Percentiles rank a stretch among this genome's conserved stretches.
phyloP scores from a whole-genome alignment of 1,284 basidiomycete genomes.

The Tilletia caries region DNA sequence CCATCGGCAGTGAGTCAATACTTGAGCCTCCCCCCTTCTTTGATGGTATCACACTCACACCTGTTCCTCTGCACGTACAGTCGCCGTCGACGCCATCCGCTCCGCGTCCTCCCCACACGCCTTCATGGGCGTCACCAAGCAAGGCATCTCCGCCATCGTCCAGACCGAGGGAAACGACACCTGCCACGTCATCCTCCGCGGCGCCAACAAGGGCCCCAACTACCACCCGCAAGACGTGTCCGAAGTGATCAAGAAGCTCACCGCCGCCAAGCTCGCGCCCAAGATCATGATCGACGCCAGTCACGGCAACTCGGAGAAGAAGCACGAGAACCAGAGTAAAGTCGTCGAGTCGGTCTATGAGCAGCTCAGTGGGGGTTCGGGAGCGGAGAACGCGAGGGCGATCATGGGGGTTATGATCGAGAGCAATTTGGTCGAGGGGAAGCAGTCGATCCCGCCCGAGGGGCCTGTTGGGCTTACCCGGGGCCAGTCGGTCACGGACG shows the following conservation, averaged over 20 bases:
- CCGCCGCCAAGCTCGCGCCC: slow-evolving; percentile 28
- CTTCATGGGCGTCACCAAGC: slow-evolving; percentile 92
- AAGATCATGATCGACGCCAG: slow-evolving; percentile 71
- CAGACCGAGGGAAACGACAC: slow-evolving; percentile 59
- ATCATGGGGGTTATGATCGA: slow-evolving; percentile 98
- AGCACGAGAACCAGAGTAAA: slow-evolving; percentile 62
- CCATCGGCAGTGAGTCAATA: slow-evolving; percentile 31
- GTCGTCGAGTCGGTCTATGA: slow-evolving; percentile 60
- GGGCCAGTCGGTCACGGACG: slow-evolving; percentile 49
- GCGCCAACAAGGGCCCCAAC: slow-evolving; percentile 83
- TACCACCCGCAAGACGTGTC: slow-evolving; percentile 69
- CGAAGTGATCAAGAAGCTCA: slow-evolving; percentile 33
- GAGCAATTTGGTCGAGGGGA: slow-evolving; percentile 72
- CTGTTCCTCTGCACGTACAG: neutral
- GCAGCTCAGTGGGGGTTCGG: slow-evolving; percentile 53
- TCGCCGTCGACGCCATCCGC: slow-evolving; percentile 87
- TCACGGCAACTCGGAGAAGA: slow-evolving; percentile 66
- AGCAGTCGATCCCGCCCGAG: slow-evolving; percentile 40
- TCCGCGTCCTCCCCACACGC: slow-evolving; percentile 83
- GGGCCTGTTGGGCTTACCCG: slow-evolving; percentile 41
- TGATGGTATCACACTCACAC: neutral
- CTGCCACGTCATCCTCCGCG: slow-evolving; percentile 89
- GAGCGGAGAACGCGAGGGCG: slow-evolving; percentile 51
- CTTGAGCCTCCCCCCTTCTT: neutral
- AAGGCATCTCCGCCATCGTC: slow-evolving; percentile 58